Evolutionary conservation across 106 monocot genomes (phyloP), one percentile per base, ranked within the genome.

Genomic region (Phalaenopsis aphrodite): DNA sequence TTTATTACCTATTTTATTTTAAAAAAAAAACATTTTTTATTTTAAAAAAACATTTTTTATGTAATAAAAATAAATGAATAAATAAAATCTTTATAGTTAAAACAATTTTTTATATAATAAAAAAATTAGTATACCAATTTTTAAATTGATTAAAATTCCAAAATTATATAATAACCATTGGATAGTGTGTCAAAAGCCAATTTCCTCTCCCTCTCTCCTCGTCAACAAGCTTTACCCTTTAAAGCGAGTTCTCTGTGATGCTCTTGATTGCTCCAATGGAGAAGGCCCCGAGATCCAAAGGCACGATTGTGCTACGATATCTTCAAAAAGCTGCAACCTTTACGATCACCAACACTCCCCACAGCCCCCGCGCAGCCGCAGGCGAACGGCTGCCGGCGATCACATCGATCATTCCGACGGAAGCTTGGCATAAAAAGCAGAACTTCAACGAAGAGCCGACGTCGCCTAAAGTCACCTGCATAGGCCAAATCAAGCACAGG

Each of bases 381-480:
- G 58, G 4, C 24, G 49, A 52, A 5, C 4, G 49, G 24, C 30
- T 23, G 72, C 83, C 15, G 71, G 71, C 55, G 41, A 55, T 72
- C 8, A 1, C 55, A 2, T 21, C 83, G 37, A 55, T 56, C 39
- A 56, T 74, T 74, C 75, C 37, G 2, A 12, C 48, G 0, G 52
- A 72, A 24, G 24, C 52, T 6, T 38, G 72, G 6, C 17, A 37
- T n/a, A 56, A 52, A 18, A 41, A 72, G 18, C 57, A 42, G 14
- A 55, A 36, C 72, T 8, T 17, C 72, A 5, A 37, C 16, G 23
- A 58, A 74, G 78, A 76, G 68, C 79, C 79, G 18, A 56, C 74
- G 2, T 81, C 81, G 41, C 81, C 81, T 5, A 74, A 81, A 55
- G 81, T 81, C 49, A 56, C 81, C 39, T 81, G 81, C 74, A 75